These are phyloP conservation scores for Ensete ventricosum DNA, from an alignment of 176 grass and related monocot species.

Conservation along the genomic window DNA sequence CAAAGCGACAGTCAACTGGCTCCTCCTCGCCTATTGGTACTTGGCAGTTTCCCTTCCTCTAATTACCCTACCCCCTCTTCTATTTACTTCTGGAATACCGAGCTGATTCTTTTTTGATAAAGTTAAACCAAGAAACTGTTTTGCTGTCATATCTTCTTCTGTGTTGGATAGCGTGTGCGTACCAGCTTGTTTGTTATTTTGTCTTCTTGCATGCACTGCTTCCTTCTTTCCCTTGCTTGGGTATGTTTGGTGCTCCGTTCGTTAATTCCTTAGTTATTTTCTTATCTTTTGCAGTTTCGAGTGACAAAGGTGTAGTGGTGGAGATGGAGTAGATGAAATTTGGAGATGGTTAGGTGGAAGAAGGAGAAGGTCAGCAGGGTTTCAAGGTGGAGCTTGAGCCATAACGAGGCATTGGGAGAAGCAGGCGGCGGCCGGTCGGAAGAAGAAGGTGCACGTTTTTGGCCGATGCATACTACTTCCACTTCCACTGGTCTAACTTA, in stretches of 20 bases:
- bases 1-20: conserved; percentile 5
- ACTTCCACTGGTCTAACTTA: conserved; percentile 18
- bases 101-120: not conserved
- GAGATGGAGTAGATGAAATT: conserved; percentile 9
- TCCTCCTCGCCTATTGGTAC: not conserved
- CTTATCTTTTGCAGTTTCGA: not conserved
- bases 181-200: not conserved
- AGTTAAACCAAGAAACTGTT: too few species aligned
- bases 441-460: conserved; percentile 15
- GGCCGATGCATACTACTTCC: conserved; percentile 15
- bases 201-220: not conserved
- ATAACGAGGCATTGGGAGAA: conserved; percentile 12
- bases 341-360: conserved; percentile 9
- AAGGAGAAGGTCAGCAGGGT: conserved; percentile 27
- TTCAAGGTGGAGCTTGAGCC: conserved; percentile 40
- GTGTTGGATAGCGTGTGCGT: not conserved
- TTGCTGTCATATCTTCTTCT: not conserved
- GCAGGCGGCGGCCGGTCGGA: not conserved
- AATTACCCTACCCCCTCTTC: not conserved
- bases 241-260: not conserved
- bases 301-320: not conserved
- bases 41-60: not conserved
- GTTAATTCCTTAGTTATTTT: not conserved
- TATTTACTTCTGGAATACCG: conserved; percentile 1
- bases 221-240: not conserved